Evolutionary conservation across 106 monocot genomes (phyloP).

Genomic region (Chionographis japonica): DNA sequence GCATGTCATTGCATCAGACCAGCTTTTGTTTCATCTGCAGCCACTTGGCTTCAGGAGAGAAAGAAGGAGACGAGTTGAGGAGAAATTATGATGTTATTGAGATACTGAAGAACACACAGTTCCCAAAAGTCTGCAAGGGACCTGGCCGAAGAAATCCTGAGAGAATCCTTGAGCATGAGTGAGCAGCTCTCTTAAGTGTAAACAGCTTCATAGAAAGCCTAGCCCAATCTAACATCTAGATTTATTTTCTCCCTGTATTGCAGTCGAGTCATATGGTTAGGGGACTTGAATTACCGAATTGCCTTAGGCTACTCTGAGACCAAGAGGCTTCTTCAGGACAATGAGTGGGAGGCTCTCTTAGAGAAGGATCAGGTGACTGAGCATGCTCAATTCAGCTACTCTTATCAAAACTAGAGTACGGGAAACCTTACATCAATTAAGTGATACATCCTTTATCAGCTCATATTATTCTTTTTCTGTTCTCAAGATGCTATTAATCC

Average conservation of each 20-base stretch:
- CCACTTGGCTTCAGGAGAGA: conserved; percentile 70
- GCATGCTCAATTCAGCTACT: too few relatives aligned
- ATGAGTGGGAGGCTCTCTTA: conserved; percentile 63
- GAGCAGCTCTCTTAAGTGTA: conserved; percentile 6
- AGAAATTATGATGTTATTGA: conserved; percentile 66
- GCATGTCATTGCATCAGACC: conserved; percentile 70
- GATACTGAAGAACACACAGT: conserved; percentile 63
- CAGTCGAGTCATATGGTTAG: conserved; percentile 80
- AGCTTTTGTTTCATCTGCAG: conserved; percentile 69
- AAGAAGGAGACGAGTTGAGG: conserved; percentile 63
- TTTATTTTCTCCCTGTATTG: not conserved
- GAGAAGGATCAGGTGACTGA: conserved; percentile 71
- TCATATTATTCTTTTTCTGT: too few relatives aligned
- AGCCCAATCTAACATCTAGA: not conserved
- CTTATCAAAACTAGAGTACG: too few relatives aligned
- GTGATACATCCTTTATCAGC: too few relatives aligned
- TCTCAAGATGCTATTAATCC: too few relatives aligned
- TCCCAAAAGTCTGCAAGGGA: conserved; percentile 44
- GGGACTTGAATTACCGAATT: conserved; percentile 76
- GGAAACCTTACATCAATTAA: too few relatives aligned
- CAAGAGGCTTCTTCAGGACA: conserved; percentile 45
- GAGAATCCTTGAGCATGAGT: conserved; percentile 73
- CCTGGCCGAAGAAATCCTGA: conserved; percentile 34
- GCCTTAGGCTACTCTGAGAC: conserved; percentile 62
- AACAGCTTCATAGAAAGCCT: not conserved